These are phyloP conservation scores for Salix viminalis DNA, from an alignment of 345 rosid genomes.

Conservation along the genomic window DNA sequence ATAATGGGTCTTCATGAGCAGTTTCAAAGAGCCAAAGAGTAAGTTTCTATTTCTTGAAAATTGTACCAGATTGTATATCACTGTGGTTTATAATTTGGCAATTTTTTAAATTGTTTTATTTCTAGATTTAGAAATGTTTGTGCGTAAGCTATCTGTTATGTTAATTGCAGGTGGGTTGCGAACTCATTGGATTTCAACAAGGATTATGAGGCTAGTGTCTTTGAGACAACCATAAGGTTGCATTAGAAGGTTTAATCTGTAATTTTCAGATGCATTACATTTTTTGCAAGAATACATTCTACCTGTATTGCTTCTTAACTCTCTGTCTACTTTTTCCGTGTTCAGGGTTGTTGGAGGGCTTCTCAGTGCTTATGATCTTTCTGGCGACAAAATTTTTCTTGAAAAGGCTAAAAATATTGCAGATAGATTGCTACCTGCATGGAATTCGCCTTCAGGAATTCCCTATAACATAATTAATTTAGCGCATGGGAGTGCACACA, in stretches of 20 bases:
- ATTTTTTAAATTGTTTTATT: background rate
- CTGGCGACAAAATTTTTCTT: slow-evolving; percentile 81
- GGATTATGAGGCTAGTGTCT: slow-evolving; percentile 92
- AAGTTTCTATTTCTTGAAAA: slow-evolving; percentile 29
- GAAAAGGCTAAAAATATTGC: slow-evolving; percentile 95
- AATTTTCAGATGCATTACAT: slow-evolving; percentile 29
- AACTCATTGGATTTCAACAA: slow-evolving; percentile 84
- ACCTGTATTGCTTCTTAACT: slow-evolving; percentile 5
- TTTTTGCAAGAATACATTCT: slow-evolving; percentile 52
- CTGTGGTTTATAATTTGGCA: background rate
- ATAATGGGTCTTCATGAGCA: slow-evolving; percentile 91
- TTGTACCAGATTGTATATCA: background rate
- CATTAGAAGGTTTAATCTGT: slow-evolving; percentile 65
- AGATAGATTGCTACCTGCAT: slow-evolving; percentile 91
- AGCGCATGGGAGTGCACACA: slow-evolving; percentile 69
- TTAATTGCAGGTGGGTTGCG: slow-evolving; percentile 87
- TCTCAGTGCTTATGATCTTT: slow-evolving; percentile 93
- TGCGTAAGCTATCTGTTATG: background rate
- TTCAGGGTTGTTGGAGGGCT: slow-evolving; percentile 96
- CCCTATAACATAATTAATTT: slow-evolving; percentile 86
- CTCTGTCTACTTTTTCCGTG: slow-evolving; percentile 37
- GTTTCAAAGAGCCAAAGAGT: slow-evolving; percentile 89
- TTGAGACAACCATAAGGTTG: slow-evolving; percentile 99
- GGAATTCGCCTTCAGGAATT: slow-evolving; percentile 82
- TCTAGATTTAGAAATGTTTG: background rate